phyloP scores from a whole-genome alignment of 805 yeast species.

The Zygotorulaspora florentina region DNA sequence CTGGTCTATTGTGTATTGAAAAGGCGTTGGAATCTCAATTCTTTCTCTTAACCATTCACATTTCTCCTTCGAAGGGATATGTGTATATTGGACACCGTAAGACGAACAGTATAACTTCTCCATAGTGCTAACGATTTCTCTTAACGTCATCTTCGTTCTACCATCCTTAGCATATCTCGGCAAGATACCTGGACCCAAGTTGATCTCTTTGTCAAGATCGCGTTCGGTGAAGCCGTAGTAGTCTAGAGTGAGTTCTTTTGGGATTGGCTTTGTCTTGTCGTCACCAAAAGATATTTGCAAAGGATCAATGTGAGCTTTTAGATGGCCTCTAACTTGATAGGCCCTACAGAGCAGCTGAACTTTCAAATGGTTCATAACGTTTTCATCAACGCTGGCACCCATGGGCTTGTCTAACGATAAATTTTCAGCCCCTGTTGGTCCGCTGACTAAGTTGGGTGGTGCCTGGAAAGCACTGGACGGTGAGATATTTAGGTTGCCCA shows the following conservation, averaged over 20 bases:
- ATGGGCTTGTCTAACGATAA: constrained; percentile 40
- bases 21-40: constrained; percentile 88
- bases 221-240: constrained; percentile 87
- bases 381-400: constrained; percentile 50
- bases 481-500: constrained; percentile 66
- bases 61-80: constrained; percentile 89
- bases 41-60: constrained; percentile 99
- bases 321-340: constrained; percentile 97
- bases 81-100: constrained; percentile 94
- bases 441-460: constrained; percentile 86
- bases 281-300: constrained; percentile 83
- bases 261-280: constrained; percentile 48
- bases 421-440: constrained; percentile 68
- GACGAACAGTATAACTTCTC: constrained; percentile 82
- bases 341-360: constrained; percentile 96
- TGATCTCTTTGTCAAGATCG: constrained; percentile 77
- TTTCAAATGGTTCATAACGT: constrained; percentile 82
- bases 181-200: constrained; percentile 95
- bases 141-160: constrained; percentile 59
- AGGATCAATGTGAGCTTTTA: constrained; percentile 95
- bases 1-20: constrained; percentile 76
- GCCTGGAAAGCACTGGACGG: constrained; percentile 77
- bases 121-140: constrained; percentile 72
- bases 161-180: constrained; percentile 77
- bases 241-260: constrained; percentile 86